Evolutionary conservation across 2,329 filamentous ascomycete species (phyloP).

Genomic region (Fusarium pseudocircinatum): DNA sequence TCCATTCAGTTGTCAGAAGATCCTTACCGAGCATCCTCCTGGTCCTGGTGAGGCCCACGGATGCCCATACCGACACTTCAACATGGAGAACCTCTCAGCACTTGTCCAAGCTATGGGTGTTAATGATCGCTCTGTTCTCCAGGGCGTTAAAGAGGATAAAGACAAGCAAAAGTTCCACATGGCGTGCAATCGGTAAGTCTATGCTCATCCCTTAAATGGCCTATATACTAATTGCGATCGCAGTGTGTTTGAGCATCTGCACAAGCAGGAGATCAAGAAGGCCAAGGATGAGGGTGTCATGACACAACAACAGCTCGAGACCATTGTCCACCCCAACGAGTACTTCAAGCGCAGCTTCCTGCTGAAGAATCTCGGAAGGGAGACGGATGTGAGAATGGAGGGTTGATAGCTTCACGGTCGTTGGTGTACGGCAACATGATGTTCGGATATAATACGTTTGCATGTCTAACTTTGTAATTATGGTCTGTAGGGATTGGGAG

Average conservation of each 20-base stretch:
- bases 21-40: conserved; percentile 87
- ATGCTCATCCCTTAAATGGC: neutral
- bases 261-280: conserved; percentile 80
- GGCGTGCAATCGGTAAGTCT: conserved; percentile 83
- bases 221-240: neutral
- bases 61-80: conserved; percentile 96
- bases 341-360: conserved; percentile 97
- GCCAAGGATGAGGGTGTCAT: conserved; percentile 79
- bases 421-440: conserved; percentile 29
- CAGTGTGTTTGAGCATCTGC: conserved; percentile 87
- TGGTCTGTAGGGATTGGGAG: conserved; percentile 27
- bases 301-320: conserved; percentile 83
- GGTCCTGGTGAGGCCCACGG: conserved; percentile 90
- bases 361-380: conserved; percentile 78
- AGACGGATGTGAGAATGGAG: conserved; percentile 67
- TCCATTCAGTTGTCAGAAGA: conserved; percentile 94
- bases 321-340: conserved; percentile 95
- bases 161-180: conserved; percentile 90
- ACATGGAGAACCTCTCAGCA: conserved; percentile 81
- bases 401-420: conserved; percentile 47
- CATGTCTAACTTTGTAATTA: conserved; percentile 12
- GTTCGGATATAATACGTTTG: conserved; percentile 19
- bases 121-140: conserved; percentile 78
- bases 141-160: conserved; percentile 88
- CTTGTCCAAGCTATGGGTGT: conserved; percentile 84